Conservation (phyloP, 2,329 filamentous ascomycete species). For the Colletotrichum filicis region DNA sequence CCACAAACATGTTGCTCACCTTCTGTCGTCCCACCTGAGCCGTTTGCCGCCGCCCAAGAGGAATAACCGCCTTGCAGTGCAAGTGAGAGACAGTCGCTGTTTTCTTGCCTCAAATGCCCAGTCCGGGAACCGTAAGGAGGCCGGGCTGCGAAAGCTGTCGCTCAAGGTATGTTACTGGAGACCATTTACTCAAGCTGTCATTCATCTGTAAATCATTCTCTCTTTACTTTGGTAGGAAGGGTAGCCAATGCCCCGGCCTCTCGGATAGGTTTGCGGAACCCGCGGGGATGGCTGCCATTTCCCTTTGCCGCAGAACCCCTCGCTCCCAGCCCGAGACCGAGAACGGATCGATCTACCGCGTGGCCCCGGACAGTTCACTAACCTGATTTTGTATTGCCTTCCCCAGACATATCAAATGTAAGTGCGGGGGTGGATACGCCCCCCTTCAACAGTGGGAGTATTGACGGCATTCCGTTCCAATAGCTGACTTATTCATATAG, state of each 20-base stretch:
- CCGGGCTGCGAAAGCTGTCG: constrained; percentile 25
- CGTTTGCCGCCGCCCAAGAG: too few relatives aligned
- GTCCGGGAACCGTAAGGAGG: background rate
- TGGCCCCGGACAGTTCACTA: background rate
- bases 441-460: background rate
- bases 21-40: background rate
- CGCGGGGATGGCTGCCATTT: background rate
- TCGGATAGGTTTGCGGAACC: background rate
- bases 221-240: too few relatives aligned
- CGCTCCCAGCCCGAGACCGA: too few relatives aligned
- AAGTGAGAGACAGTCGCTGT: background rate
- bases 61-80: background rate
- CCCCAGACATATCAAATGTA: constrained; percentile 24
- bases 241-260: background rate
- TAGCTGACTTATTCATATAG: background rate
- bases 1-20: background rate
- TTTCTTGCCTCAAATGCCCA: background rate
- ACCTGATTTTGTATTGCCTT: background rate
- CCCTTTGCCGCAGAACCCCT: background rate
- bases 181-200: background rate
- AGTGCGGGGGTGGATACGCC: background rate
- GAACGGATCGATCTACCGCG: background rate
- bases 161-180: background rate
- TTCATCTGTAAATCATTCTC: too few relatives aligned
- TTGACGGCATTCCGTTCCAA: too few relatives aligned